A percentile compares a stretch with the other conserved stretches of the same genome.
These are phyloP conservation scores for Fraxinus dipetala DNA, from an alignment of 305 asterid genomes.

Conservation along the genomic window DNA sequence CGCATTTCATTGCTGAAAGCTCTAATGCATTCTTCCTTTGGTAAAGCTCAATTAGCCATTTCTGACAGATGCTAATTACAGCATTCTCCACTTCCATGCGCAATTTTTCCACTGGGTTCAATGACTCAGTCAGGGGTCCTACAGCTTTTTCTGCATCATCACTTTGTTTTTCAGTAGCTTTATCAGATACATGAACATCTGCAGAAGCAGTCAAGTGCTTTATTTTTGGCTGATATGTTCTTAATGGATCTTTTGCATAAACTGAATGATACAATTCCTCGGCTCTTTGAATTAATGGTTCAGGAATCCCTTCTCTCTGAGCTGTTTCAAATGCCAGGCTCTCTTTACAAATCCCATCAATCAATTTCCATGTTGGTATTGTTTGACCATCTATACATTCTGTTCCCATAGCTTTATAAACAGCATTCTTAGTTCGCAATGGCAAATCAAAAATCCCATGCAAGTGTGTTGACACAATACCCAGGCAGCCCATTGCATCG, in stretches of 20 bases:
- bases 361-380: conserved; percentile 75
- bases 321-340: conserved; percentile 98
- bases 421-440: conserved; percentile 43
- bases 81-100: conserved; percentile 53
- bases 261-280: conserved; percentile 63
- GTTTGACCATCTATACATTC: conserved; percentile 55
- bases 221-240: conserved; percentile 18
- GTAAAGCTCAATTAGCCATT: conserved; percentile 36
- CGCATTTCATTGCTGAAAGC: conserved; percentile 40
- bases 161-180: conserved; percentile 19
- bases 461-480: conserved; percentile 88
- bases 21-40: conserved; percentile 33
- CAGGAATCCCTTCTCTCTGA: conserved; percentile 80
- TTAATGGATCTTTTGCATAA: conserved; percentile 36
- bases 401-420: conserved; percentile 85
- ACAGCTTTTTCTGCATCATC: conserved; percentile 17
- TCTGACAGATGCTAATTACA: conserved; percentile 43
- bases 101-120: conserved; percentile 31
- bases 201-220: conserved; percentile 20
- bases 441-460: conserved; percentile 90
- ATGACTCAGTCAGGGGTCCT: conserved; percentile 23
- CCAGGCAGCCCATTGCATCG: conserved; percentile 66
- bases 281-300: conserved; percentile 62
- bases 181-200: conserved; percentile 21
- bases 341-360: conserved; percentile 79